Evolutionary conservation across 129 eudicot genomes (phyloP), one percentile per base, ranked within the genome.

Genomic region (Apium graveolens): DNA sequence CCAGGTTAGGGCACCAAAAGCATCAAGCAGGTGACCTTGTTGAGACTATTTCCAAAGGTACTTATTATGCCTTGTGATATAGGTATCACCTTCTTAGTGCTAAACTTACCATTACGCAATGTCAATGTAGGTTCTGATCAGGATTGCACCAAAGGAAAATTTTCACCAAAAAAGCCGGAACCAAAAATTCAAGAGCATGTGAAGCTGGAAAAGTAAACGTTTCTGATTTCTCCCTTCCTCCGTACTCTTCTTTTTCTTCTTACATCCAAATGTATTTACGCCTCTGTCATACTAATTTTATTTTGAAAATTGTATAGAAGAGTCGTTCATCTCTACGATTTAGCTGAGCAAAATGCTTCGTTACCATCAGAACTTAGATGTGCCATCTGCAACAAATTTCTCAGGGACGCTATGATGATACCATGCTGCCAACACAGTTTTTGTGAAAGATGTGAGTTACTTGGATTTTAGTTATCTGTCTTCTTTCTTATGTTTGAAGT

Each of bases 401-500:
- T 91, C 86, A 94, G 88, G 93, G 92, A 94, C 27, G 98, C 98
- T 76, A 92, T 94, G 78, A 88, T 94, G 97, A 94, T 94, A 81
- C 98, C 98, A n/a, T 94, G 98, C 84, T 94, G 98, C 78, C 98
- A 94, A 78, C 96, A 89, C 76, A 94, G 98, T 81, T 94, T 94
- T 82, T 94, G 98, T 80, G 80, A 87, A 70, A 87, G 82, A 76
- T 94, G 98, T 94, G 81, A 91, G 98, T 83, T 70, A 70, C 76
- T 75, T 70, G 32, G 53, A 76, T 46, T 38, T 5, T 73, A 60
- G 74, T 26, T 37, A 57, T 20, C 38, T 70, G 49, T 69, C 31
- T 63, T 81, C 45, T 26, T 49, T 46, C 39, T 34, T 35, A 11
- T 3, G 0, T 68, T 66, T 35, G 5, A 11, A 41, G 0, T 68